Evolutionary conservation across 352 stramenopile genomes (phyloP), one percentile per base, ranked within the genome.

Genomic region (Pythium insidiosum): DNA sequence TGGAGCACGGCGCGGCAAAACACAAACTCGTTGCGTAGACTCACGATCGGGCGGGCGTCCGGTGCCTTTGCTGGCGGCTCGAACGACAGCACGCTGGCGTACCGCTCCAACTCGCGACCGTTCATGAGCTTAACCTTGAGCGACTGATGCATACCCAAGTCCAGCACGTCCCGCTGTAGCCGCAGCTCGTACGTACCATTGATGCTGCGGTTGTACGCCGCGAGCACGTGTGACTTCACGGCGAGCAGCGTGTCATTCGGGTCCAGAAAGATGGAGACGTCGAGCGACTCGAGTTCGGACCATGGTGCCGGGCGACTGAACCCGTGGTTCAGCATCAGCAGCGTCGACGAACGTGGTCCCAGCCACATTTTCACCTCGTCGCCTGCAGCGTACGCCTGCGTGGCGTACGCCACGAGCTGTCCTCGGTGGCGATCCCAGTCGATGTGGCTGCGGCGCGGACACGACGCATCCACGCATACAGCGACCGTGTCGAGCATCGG

Each of bases 301-400:
- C 35, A 50, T 18, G 50, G 38, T 30, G 38, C 24, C 6, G 56
- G 18, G 5, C 50, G 45, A 25, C 46, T 35, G 30, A 65, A 50
- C 3, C 56, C 56, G 44, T 65, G 44, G 43, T 65, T 65, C 5
- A 65, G 46, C 56, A 65, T 65, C 1, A 58, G 33, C 26, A 65
- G 34, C 2, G 37, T 54, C 18, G 56, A 55, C 29, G 56, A 31
- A 37, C 61, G 57, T 10, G 10, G 18, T 1, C 36, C 36, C 19
- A 57, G 15, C 18, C 43, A 21, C 22, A 61, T 2, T 13, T 44
- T 37, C 10, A 65, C 56, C 40, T 65, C 56, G 20, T 65, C 56
- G 20, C 46, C 56, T 13, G 19, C 16, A 2, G 38, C 46, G 30
- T 61, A 61, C 15, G 57, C 46, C 33, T 54, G 38, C 2, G 45